Conservation (phyloP, 768 basidiomycete genomes). For the Pleurotus giganteus region DNA sequence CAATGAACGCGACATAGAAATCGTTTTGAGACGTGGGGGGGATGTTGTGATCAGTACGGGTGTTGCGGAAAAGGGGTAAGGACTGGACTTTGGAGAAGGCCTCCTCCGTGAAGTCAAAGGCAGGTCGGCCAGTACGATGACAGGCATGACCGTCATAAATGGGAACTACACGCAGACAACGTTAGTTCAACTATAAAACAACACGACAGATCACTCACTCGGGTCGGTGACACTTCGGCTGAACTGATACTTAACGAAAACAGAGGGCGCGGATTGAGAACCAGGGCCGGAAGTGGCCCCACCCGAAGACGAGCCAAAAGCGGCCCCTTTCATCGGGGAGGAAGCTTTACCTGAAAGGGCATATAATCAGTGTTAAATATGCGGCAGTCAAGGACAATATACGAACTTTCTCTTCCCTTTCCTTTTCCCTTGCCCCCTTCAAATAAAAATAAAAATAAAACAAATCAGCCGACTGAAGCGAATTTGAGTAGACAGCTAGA, state of each 20-base stretch:
- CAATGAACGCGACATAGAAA: not conserved
- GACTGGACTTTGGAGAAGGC: not conserved
- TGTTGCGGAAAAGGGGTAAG: not conserved
- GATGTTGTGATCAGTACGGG: not conserved
- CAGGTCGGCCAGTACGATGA: not conserved
- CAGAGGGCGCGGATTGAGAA: not conserved
- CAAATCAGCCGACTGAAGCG: no score
- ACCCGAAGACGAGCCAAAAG: not conserved
- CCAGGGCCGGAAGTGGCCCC: no score
- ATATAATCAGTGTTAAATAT: not conserved
- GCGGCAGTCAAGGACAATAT: not conserved
- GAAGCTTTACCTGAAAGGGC: not conserved
- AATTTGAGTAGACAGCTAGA: no score
- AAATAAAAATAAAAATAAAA: no score
- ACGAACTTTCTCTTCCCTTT: no score
- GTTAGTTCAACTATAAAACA: not conserved
- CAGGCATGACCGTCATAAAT: not conserved
- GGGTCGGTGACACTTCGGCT: not conserved
- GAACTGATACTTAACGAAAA: not conserved
- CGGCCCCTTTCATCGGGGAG: not conserved
- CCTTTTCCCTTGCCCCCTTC: no score
- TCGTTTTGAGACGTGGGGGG: not conserved
- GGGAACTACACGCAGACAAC: not conserved
- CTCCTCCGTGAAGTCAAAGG: not conserved
- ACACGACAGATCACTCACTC: not conserved